phyloP scores from a whole-genome alignment of 2,329 filamentous ascomycete genomes.

The Aspergillus calidoustus region DNA sequence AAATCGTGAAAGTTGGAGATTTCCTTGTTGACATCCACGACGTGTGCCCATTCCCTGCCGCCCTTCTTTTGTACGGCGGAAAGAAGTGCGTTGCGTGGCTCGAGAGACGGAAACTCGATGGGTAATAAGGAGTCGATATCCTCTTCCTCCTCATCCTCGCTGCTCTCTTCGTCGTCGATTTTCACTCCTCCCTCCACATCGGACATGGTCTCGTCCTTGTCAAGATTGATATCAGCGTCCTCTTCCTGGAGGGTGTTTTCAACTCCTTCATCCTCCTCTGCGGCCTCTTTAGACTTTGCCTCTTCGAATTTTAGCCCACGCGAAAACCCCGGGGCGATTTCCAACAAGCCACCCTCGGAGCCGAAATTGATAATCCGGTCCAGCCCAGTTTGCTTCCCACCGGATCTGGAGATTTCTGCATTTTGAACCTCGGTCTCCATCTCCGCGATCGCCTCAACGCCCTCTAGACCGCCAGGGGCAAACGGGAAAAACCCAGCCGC shows the following conservation, averaged over 20 bases:
- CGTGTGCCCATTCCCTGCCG: slow-evolving; percentile 93
- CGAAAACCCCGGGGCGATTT: slow-evolving; percentile 79
- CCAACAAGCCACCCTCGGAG: slow-evolving; percentile 75
- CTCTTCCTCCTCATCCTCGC: slow-evolving; percentile 44
- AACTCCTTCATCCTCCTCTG: slow-evolving; percentile 70
- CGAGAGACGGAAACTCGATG: slow-evolving; percentile 88
- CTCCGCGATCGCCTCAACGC: slow-evolving; percentile 81
- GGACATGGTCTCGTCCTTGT: slow-evolving; percentile 54
- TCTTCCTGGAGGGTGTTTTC: slow-evolving; percentile 63
- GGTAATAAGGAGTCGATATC: slow-evolving; percentile 86
- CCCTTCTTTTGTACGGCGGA: slow-evolving; percentile 73
- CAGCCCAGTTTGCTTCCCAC: slow-evolving; percentile 58
- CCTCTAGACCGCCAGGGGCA: slow-evolving; percentile 85
- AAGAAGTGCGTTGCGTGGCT: slow-evolving; percentile 78
- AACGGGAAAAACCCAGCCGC: slow-evolving; percentile 95
- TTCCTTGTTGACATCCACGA: slow-evolving; percentile 92
- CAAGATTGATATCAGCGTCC: slow-evolving; percentile 49
- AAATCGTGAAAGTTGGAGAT: slow-evolving; percentile 93
- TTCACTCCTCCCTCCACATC: slow-evolving; percentile 39
- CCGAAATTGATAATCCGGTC: slow-evolving; percentile 85
- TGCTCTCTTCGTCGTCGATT: slow-evolving; percentile 33
- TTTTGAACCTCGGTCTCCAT: slow-evolving; percentile 74
- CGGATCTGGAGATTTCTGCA: slow-evolving; percentile 49
- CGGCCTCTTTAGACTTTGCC: slow-evolving; percentile 60
- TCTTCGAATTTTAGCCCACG: slow-evolving; percentile 76